phyloP scores from a whole-genome alignment of 2,329 filamentous ascomycete species.

The Tolypocladium inflatum region DNA sequence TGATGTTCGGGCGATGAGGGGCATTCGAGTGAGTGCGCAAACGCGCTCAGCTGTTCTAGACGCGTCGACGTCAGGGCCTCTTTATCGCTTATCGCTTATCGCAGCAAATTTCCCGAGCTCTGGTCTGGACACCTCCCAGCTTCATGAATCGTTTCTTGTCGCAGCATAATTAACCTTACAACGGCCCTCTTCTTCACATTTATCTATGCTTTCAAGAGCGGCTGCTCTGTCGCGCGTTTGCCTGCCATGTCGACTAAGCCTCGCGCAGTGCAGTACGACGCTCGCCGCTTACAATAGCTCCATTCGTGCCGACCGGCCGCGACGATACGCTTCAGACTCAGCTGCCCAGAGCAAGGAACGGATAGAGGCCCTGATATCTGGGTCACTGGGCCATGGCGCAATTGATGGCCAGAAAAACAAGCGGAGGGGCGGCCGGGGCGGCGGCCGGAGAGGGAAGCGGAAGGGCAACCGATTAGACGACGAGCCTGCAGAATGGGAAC shows the following conservation, averaged over 20 bases:
- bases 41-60: neutral
- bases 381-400: neutral
- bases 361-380: slow-evolving; percentile 15
- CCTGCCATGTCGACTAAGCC: slow-evolving; percentile 21
- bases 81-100: slow-evolving; percentile 16
- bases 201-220: slow-evolving; percentile 26
- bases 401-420: neutral
- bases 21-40: neutral
- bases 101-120: slow-evolving; percentile 13
- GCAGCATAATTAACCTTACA: neutral
- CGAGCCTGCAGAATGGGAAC: slow-evolving; percentile 5
- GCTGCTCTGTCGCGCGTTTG: slow-evolving; percentile 22
- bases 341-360: slow-evolving; percentile 11
- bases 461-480: neutral
- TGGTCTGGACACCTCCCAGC: neutral
- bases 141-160: neutral
- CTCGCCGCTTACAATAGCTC: slow-evolving; percentile 4
- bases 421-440: neutral
- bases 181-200: slow-evolving; percentile 3
- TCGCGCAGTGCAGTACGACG: slow-evolving; percentile 12
- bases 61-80: slow-evolving; percentile 1
- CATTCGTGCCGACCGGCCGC: slow-evolving; percentile 4
- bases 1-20: neutral
- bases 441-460: slow-evolving; percentile 1
- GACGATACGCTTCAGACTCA: slow-evolving; percentile 15